phyloP scores from a whole-genome alignment of 495 filamentous ascomycete species.

The Aspergillus campestris region DNA sequence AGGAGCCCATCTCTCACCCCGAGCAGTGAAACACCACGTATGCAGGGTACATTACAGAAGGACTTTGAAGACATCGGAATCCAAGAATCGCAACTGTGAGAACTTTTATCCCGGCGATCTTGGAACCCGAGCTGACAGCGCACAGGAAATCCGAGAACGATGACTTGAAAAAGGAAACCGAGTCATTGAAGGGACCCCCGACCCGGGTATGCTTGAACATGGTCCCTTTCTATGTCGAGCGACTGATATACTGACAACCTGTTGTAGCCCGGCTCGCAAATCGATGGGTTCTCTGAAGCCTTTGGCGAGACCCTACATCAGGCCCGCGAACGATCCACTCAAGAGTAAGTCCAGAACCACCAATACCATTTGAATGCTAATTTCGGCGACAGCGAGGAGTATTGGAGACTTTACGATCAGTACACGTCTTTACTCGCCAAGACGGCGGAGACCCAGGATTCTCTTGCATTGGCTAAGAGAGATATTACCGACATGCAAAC shows the following conservation, averaged over 20 bases:
- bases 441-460: constrained; percentile 33
- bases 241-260: constrained; percentile 2
- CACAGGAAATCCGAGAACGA: constrained; percentile 36
- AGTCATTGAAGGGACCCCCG: constrained; percentile 26
- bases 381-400: constrained; percentile 28
- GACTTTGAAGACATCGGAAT: constrained; percentile 38
- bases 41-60: constrained; percentile 37
- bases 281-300: constrained; percentile 30
- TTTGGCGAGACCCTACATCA: constrained; percentile 27
- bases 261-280: constrained; percentile 19
- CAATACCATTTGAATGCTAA: constrained; percentile 12
- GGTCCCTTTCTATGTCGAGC: neutral
- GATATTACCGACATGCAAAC: constrained; percentile 30
- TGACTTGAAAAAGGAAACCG: constrained; percentile 33
- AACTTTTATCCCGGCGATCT: neutral
- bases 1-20: constrained; percentile 32
- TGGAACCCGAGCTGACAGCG: constrained; percentile 9
- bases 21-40: constrained; percentile 30
- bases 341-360: constrained; percentile 20
- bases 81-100: constrained; percentile 35
- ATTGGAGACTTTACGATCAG: constrained; percentile 41
- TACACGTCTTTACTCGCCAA: constrained; percentile 33
- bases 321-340: constrained; percentile 30
- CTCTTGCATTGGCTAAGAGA: constrained; percentile 26
- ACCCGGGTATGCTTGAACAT: constrained; percentile 13